Evolutionary conservation across 805 yeast species (phyloP).

Genomic region (Wickerhamomyces silvicola): DNA sequence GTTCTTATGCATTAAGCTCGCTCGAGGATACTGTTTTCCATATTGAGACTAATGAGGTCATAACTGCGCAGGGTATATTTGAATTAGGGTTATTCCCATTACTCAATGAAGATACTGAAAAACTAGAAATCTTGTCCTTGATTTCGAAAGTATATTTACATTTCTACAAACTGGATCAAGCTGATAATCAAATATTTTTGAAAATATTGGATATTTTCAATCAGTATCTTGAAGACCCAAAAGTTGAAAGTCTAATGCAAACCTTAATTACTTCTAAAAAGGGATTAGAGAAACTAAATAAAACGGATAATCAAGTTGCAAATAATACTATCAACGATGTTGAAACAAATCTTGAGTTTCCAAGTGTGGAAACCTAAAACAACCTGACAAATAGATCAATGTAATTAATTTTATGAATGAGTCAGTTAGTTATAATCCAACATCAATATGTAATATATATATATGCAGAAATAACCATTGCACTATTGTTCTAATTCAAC

Average conservation of each 20-base stretch:
- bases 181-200: constrained; percentile 32
- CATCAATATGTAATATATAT: no score
- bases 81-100: constrained; percentile 74
- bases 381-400: constrained; percentile 1
- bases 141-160: constrained; percentile 60
- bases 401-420: constrained; percentile 2
- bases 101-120: constrained; percentile 59
- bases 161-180: constrained; percentile 31
- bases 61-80: constrained; percentile 51
- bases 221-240: constrained; percentile 31
- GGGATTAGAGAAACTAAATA: constrained; percentile 18
- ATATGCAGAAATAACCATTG: no score
- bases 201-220: constrained; percentile 32
- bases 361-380: not conserved
- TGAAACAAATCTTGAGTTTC: not conserved
- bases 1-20: constrained; percentile 56
- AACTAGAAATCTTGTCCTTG: constrained; percentile 59
- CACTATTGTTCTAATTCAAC: constrained; percentile 1
- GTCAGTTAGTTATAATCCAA: no score
- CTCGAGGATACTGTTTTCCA: constrained; percentile 44
- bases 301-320: not conserved
- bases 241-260: constrained; percentile 32
- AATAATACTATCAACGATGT: not conserved
- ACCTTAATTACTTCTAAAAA: constrained; percentile 31
- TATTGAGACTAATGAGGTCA: constrained; percentile 27